Percentiles rank a stretch among this genome's conserved stretches.
These are phyloP conservation scores for Talaromyces piceae DNA, from an alignment of 2,329 filamentous ascomycete species.

Conservation along the genomic window DNA sequence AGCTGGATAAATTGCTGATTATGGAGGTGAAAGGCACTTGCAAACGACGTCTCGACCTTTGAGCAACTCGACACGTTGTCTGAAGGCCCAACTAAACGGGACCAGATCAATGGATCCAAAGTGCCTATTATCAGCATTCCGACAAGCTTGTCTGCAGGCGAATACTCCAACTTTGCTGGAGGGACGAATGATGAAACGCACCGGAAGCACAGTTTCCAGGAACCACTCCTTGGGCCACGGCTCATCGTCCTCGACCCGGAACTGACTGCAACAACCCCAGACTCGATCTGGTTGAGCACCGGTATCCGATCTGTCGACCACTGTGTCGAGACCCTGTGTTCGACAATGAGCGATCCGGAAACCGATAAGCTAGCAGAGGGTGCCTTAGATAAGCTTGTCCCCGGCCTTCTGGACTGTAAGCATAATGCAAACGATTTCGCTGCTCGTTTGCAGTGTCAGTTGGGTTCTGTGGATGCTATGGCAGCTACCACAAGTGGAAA, in stretches of 20 bases:
- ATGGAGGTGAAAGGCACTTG: slow-evolving; percentile 32
- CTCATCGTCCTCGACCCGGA: slow-evolving; percentile 52
- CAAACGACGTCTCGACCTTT: slow-evolving; percentile 38
- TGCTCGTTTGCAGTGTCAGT: slow-evolving; percentile 42
- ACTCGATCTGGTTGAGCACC: slow-evolving; percentile 50
- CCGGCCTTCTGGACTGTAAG: slow-evolving; percentile 37
- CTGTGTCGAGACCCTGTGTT: slow-evolving; percentile 50
- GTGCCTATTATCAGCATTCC: slow-evolving; percentile 34
- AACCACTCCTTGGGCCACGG: slow-evolving; percentile 36
- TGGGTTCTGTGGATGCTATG: slow-evolving; percentile 50
- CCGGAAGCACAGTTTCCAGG: slow-evolving; percentile 30
- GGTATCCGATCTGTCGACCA: slow-evolving; percentile 53
- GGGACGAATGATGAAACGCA: slow-evolving; percentile 29
- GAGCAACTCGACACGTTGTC: slow-evolving; percentile 34
- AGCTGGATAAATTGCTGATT: neutral
- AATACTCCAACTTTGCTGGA: slow-evolving; percentile 36
- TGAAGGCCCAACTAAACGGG: slow-evolving; percentile 19
- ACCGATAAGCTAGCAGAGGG: slow-evolving; percentile 31
- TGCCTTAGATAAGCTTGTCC: slow-evolving; percentile 37
- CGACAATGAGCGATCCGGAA: slow-evolving; percentile 25
- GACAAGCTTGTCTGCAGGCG: slow-evolving; percentile 36
- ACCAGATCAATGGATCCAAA: slow-evolving; percentile 19
- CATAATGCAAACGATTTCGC: slow-evolving; percentile 29
- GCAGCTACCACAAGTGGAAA: slow-evolving; percentile 33
- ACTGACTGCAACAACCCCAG: slow-evolving; percentile 45